Evolutionary conservation across 306 rosid species (phyloP).

Genomic region (Cotoneaster glaucophyllus): DNA sequence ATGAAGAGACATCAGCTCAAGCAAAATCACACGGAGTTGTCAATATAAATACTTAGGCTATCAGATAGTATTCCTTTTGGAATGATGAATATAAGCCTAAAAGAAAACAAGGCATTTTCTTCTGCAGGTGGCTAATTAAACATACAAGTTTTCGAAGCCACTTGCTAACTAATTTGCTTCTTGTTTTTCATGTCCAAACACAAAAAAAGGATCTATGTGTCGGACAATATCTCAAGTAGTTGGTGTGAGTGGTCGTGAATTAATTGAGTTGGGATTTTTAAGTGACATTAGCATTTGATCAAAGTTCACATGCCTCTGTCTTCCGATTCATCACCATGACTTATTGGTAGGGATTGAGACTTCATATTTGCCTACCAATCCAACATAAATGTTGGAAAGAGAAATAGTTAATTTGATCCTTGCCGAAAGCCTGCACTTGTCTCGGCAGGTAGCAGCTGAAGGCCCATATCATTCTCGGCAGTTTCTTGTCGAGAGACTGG

Average conservation of each 20-base stretch:
- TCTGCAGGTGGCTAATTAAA: too few species aligned
- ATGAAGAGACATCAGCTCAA: background rate
- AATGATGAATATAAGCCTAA: background rate
- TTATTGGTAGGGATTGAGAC: background rate
- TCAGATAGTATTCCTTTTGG: background rate
- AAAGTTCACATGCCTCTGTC: background rate
- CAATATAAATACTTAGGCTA: background rate
- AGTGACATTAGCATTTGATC: background rate
- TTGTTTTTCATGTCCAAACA: background rate
- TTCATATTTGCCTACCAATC: background rate
- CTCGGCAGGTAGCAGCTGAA: too few species aligned
- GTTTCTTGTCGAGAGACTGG: too few species aligned
- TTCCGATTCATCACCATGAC: background rate
- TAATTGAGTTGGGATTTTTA: background rate
- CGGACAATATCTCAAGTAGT: background rate
- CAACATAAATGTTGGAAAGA: background rate
- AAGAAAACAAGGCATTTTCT: too few species aligned
- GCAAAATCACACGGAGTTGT: conserved; percentile 7
- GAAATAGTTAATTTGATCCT: background rate
- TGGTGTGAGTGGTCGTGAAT: background rate
- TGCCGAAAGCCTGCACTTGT: too few species aligned
- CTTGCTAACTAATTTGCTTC: background rate
- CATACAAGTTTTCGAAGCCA: too few species aligned
- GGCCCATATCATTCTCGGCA: too few species aligned
- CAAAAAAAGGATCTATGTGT: too few species aligned